These are phyloP conservation scores for Trametes sanguinea DNA, from an alignment of 768 basidiomycete genomes.

Conservation along the genomic window DNA sequence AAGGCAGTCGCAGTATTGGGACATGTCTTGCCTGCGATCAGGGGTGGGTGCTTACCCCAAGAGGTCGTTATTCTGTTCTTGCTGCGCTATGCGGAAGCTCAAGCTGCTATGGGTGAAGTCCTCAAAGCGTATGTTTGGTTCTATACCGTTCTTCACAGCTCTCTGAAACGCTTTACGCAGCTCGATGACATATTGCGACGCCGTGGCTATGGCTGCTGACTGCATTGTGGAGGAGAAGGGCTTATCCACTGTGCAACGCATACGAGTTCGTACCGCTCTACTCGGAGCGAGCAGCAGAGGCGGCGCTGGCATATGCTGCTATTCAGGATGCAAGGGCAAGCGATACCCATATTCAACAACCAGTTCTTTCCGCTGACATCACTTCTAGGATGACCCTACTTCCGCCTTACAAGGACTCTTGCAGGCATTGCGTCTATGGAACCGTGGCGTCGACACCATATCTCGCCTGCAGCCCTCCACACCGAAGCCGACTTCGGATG, in stretches of 20 bases:
- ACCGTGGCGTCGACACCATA: conserved; percentile 72
- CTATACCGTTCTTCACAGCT: too few relatives aligned
- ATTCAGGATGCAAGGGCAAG: conserved; percentile 64
- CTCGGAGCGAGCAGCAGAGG: conserved; percentile 76
- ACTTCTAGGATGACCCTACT: conserved; percentile 58
- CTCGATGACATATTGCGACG: conserved; percentile 60
- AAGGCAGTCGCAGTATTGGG: conserved; percentile 68
- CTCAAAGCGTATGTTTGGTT: conserved; percentile 51
- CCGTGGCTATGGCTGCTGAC: conserved; percentile 46
- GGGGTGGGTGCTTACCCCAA: conserved; percentile 47
- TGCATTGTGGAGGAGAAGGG: conserved; percentile 47
- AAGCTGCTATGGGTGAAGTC: conserved; percentile 61
- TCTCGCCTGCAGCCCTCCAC: conserved; percentile 53
- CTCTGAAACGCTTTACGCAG: conserved; percentile 31
- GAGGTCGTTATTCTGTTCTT: conserved; percentile 57
- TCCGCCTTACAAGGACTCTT: conserved; percentile 58
- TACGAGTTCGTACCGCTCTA: conserved; percentile 56
- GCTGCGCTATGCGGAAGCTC: conserved; percentile 65
- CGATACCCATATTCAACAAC: too few relatives aligned
- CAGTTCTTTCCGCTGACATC: not conserved
- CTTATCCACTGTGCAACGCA: conserved; percentile 53
- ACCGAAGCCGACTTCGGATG: conserved; percentile 31
- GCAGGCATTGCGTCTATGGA: conserved; percentile 78
- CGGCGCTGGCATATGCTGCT: conserved; percentile 64
- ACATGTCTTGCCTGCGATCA: conserved; percentile 51